Base-by-base conservation (phyloP, 805 yeast species). In the Kazachstania bromeliacearum region DNA sequence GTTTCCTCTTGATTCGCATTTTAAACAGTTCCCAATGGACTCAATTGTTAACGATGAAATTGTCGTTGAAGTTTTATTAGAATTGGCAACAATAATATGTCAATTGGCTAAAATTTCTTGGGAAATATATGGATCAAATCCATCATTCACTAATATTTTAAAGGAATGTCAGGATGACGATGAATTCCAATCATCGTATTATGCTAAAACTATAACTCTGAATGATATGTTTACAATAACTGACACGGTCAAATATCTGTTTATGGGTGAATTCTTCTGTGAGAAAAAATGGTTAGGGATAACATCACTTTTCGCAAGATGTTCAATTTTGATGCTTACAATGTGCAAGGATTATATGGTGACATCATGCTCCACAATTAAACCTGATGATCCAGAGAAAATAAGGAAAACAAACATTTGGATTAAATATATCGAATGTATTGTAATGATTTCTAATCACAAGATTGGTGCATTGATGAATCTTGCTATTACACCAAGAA, bases 241-340 rank as follows among this genome's bases (percentile, higher is more conserved):
- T 28, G 64, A 70, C 6, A 71, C 75, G 7, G 65, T 75, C 13
- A 70, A 72, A 45, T 54, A 69, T 20, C 57, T 79, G 40, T 55
- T 76, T 36, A 71, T 67, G 42, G 70, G 77, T 23, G 67, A 65
- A 35, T 76, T 71, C 50, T 81, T 71, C 63, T 89, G 89, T 3
- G 67, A 69, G 31, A 70, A 68, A 21, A 77, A 74, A 46, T 85
- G 95, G 95, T 57, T 84, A 5, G 79, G 92, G 0, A 57, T 83
- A 17, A 70, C 75, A 40, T 70, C 82, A 0, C 44, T 77, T 42
- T 58, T 77, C 15, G 64, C 72, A 23, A 79, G 79, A 43, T 71
- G 77, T 18, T 51, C 77, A 31, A 62, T 77, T 36, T 63, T 70
- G 28, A 60, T 75, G 2, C 60, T 79, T 40, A 79, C 71, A 45